These are phyloP conservation scores for Lyophyllum shimeji DNA, from an alignment of 768 basidiomycete species.

Conservation along the genomic window DNA sequence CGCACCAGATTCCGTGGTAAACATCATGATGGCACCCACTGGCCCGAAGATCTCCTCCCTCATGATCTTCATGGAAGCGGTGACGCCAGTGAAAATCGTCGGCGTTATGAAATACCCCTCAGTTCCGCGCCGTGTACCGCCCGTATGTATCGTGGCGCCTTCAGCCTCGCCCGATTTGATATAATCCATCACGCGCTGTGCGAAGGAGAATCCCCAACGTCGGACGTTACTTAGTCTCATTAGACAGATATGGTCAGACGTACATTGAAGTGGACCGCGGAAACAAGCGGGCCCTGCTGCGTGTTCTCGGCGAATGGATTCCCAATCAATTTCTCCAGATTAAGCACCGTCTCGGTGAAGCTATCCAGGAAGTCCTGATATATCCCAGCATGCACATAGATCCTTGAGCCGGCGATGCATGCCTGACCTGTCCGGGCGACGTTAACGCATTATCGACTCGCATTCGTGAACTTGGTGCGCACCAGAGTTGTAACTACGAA, in stretches of 20 bases:
- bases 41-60: constrained; percentile 74
- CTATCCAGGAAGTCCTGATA: neutral
- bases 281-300: neutral
- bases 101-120: constrained; percentile 63
- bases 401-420: neutral
- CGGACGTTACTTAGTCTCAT: neutral
- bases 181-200: constrained; percentile 66
- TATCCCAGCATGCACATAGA: neutral
- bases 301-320: neutral
- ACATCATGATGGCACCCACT: constrained; percentile 67
- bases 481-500: neutral
- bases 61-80: constrained; percentile 65
- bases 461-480: too few species aligned
- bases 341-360: neutral
- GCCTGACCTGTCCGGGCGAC: neutral
- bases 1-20: constrained; percentile 52
- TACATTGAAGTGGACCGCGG: neutral
- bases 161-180: constrained; percentile 51
- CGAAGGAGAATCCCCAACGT: neutral
- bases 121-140: constrained; percentile 51
- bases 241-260: neutral
- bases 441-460: too few species aligned
- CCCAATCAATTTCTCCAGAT: neutral
- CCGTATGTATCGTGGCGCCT: constrained; percentile 62
- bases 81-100: constrained; percentile 65